These are phyloP conservation scores for Barnettozyma californica DNA, from an alignment of 805 yeast genomes.

Conservation along the genomic window DNA sequence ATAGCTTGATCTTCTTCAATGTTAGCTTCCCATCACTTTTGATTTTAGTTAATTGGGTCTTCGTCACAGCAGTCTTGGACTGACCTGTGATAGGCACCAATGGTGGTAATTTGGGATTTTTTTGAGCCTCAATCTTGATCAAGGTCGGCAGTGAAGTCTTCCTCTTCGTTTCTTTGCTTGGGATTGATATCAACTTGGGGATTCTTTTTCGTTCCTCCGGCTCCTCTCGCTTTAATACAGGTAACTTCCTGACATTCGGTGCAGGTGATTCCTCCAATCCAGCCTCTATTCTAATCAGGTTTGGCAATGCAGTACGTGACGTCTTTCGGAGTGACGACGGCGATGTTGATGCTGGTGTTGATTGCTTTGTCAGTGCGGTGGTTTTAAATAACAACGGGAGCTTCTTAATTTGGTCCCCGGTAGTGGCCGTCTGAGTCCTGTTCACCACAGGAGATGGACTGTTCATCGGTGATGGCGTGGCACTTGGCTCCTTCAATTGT, in stretches of 20 bases:
- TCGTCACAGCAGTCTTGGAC: neutral
- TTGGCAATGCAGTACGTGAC: neutral
- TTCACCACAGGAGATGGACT: neutral
- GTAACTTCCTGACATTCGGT: neutral
- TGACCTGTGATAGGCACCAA: neutral
- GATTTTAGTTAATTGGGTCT: neutral
- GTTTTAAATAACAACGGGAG: neutral
- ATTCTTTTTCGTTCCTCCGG: conserved; percentile 11
- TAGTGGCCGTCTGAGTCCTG: neutral
- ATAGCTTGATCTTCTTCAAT: conserved; percentile 1
- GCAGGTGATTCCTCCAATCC: neutral
- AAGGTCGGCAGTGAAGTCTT: neutral
- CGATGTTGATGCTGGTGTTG: neutral
- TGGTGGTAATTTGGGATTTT: neutral
- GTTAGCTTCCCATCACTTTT: neutral
- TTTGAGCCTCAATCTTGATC: neutral
- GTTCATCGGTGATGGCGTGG: neutral
- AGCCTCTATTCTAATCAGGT: conserved; percentile 2
- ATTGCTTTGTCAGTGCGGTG: neutral
- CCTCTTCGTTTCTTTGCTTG: neutral
- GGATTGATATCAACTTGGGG: conserved; percentile 8
- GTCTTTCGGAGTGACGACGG: neutral
- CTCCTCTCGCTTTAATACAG: neutral
- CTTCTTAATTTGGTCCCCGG: neutral
- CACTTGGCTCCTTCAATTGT: neutral